Conservation (phyloP, 805 yeast genomes). For the Pichia californica region DNA sequence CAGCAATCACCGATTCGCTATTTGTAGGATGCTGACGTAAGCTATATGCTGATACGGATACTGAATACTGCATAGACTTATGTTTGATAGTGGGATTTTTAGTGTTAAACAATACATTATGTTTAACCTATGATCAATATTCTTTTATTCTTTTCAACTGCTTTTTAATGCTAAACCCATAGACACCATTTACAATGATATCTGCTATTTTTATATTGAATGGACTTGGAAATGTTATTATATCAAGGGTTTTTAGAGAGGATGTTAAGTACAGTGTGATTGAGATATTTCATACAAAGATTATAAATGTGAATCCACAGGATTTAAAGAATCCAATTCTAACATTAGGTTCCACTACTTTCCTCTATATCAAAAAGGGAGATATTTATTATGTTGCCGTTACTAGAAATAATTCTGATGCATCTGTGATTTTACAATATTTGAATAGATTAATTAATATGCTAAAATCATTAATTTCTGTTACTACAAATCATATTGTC, state of each 20-base stretch:
- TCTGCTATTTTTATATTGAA: slow-evolving; percentile 77
- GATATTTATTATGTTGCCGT: slow-evolving; percentile 80
- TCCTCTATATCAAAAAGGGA: slow-evolving; percentile 61
- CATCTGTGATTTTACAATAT: slow-evolving; percentile 73
- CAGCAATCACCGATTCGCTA: too few species aligned
- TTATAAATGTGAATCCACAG: slow-evolving; percentile 50
- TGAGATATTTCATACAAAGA: slow-evolving; percentile 90
- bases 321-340: slow-evolving; percentile 59
- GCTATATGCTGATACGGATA: too few species aligned
- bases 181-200: too few species aligned
- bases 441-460: slow-evolving; percentile 55
- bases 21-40: too few species aligned
- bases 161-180: too few species aligned
- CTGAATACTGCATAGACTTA: too few species aligned
- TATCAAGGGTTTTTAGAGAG: slow-evolving; percentile 66
- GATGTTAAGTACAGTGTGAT: slow-evolving; percentile 73
- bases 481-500: slow-evolving; percentile 33
- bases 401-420: slow-evolving; percentile 84
- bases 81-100: too few species aligned
- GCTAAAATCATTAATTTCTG: slow-evolving; percentile 34
- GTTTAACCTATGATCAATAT: too few species aligned
- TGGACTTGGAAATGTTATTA: slow-evolving; percentile 74
- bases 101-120: too few species aligned
- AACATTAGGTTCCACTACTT: slow-evolving; percentile 89
- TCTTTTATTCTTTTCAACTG: too few species aligned